phyloP scores from a whole-genome alignment of 129 eudicot species.

The Helichrysum umbraculigerum region DNA sequence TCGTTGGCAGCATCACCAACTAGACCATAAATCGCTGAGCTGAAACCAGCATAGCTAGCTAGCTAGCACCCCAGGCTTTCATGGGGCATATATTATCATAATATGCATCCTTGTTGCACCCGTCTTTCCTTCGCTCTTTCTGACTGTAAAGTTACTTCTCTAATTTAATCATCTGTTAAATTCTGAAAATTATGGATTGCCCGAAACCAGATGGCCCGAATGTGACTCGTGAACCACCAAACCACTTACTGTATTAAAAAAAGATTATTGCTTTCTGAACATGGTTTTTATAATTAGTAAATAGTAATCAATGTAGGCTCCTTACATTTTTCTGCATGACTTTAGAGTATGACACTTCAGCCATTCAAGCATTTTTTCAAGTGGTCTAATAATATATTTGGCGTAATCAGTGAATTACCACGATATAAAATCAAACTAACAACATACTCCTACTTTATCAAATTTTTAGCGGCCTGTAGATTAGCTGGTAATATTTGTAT shows the following conservation, averaged over 20 bases:
- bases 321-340: neutral
- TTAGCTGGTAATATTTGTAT: no score
- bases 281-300: neutral
- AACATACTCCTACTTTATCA: no score
- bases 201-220: neutral
- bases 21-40: neutral
- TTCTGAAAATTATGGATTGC: neutral
- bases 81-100: neutral
- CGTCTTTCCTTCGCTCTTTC: neutral
- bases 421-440: no score
- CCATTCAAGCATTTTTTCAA: neutral
- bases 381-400: neutral
- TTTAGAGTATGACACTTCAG: neutral
- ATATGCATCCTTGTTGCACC: neutral
- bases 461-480: no score
- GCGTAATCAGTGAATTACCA: neutral
- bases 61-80: slow-evolving; percentile 8
- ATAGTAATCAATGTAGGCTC: neutral
- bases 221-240: neutral
- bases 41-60: neutral
- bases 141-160: neutral
- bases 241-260: neutral
- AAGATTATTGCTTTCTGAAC: neutral
- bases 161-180: neutral
- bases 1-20: no score